Evolutionary conservation across 192 early-diverging fungal species (phyloP).

Genomic region (Coemansia sp.): DNA sequence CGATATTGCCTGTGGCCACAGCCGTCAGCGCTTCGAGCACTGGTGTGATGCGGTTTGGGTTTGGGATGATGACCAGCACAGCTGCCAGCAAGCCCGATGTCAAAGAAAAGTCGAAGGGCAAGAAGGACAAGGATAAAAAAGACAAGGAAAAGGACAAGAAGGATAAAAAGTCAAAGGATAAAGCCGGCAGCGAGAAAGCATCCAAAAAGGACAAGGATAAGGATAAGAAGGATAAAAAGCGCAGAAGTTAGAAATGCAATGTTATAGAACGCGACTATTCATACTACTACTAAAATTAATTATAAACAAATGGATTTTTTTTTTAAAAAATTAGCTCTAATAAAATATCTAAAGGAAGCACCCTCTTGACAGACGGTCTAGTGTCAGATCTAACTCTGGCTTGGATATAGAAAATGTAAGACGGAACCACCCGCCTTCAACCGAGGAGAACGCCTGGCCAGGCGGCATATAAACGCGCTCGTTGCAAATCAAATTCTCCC

Average conservation of each 20-base stretch:
- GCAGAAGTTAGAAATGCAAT: slow-evolving; percentile 7
- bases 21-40: background rate
- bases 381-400: slow-evolving; percentile 50
- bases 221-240: slow-evolving; percentile 6
- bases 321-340: no score
- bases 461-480: slow-evolving; percentile 67
- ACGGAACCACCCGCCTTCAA: slow-evolving; percentile 65
- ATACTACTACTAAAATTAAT: background rate
- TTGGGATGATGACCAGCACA: slow-evolving; percentile 29
- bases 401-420: slow-evolving; percentile 61
- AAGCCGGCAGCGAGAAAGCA: background rate
- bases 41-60: slow-evolving; percentile 33
- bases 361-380: slow-evolving; percentile 53
- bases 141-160: slow-evolving; percentile 4
- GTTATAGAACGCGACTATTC: background rate
- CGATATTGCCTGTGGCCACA: background rate
- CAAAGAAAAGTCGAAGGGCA: slow-evolving; percentile 5
- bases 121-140: slow-evolving; percentile 7
- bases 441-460: slow-evolving; percentile 66
- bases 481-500: slow-evolving; percentile 50
- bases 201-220: slow-evolving; percentile 4
- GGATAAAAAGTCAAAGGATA: slow-evolving; percentile 10
- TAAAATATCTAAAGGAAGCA: background rate
- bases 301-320: no score
- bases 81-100: background rate